phyloP scores from a whole-genome alignment of 768 basidiomycete genomes.

The Agrocybe pediades region DNA sequence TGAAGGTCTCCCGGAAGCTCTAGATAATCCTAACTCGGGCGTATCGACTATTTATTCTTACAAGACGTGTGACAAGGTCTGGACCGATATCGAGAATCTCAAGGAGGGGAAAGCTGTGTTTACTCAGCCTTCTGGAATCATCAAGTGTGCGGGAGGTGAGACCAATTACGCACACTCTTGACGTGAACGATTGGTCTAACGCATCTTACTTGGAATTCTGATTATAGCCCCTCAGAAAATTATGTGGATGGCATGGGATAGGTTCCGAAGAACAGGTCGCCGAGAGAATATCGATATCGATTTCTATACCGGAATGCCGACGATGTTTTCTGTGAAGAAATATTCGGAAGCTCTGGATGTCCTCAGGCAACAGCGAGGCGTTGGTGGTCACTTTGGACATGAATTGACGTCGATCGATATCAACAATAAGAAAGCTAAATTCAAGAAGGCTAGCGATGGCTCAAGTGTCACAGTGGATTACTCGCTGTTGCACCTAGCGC shows the following conservation, averaged over 20 bases:
- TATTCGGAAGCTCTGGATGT: slow-evolving; percentile 87
- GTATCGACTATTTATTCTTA: slow-evolving; percentile 95
- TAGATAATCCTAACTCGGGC: slow-evolving; percentile 74
- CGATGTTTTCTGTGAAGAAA: slow-evolving; percentile 97
- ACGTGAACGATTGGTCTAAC: slow-evolving; percentile 6
- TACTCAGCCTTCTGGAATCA: slow-evolving; percentile 89
- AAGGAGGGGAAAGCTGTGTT: slow-evolving; percentile 86
- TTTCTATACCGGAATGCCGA: slow-evolving; percentile 90
- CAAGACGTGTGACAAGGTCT: slow-evolving; percentile 86
- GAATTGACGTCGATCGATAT: slow-evolving; percentile 79
- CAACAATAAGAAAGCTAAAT: slow-evolving; percentile 76
- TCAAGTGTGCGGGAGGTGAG: slow-evolving; percentile 92
- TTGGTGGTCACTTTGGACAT: slow-evolving; percentile 81
- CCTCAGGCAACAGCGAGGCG: slow-evolving; percentile 75
- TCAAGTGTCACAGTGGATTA: slow-evolving; percentile 73
- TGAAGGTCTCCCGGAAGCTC: slow-evolving; percentile 69
- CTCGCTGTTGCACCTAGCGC: slow-evolving; percentile 81
- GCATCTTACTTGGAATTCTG: background rate
- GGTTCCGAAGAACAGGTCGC: slow-evolving; percentile 63
- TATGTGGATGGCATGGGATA: slow-evolving; percentile 97
- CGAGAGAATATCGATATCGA: slow-evolving; percentile 56
- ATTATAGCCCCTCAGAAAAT: slow-evolving; percentile 80
- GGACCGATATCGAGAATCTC: slow-evolving; percentile 78
- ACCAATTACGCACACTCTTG: background rate
- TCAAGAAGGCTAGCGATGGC: slow-evolving; percentile 72